Conservation (phyloP, 106 monocot species). For the Amphibolis antarctica region DNA sequence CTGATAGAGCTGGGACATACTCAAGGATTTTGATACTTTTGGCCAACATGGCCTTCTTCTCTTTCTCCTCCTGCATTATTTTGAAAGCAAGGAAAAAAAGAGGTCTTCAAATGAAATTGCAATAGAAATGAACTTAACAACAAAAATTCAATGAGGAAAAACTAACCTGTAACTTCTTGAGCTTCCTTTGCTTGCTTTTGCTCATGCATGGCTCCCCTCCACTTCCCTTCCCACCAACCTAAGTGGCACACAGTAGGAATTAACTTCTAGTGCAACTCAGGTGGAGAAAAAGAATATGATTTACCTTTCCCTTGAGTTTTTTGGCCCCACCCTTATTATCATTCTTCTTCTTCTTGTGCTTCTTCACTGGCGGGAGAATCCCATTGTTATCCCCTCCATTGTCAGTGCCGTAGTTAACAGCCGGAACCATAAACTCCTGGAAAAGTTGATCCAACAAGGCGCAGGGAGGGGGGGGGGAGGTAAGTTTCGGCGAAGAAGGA, state of each 20-base stretch:
- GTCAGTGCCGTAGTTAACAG: background rate
- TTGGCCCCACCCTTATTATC: slow-evolving; percentile 23
- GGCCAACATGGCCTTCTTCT: slow-evolving; percentile 41
- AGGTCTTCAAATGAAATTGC: background rate
- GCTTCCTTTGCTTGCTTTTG: slow-evolving; percentile 66
- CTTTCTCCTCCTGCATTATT: slow-evolving; percentile 49
- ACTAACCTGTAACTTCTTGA: slow-evolving; percentile 57
- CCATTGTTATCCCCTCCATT: slow-evolving; percentile 42
- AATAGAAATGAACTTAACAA: background rate
- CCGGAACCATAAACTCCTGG: no score
- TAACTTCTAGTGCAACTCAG: background rate
- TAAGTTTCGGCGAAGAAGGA: no score
- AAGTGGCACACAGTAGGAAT: background rate
- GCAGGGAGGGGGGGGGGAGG: no score
- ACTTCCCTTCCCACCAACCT: background rate
- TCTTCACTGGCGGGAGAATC: slow-evolving; percentile 44
- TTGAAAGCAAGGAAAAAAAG: background rate
- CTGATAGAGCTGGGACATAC: slow-evolving; percentile 30
- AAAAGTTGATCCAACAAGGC: no score
- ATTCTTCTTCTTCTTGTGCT: slow-evolving; percentile 33
- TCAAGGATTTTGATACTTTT: slow-evolving; percentile 52
- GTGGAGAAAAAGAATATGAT: background rate
- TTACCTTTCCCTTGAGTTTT: background rate
- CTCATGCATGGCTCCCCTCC: slow-evolving; percentile 30
- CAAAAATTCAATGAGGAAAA: background rate